Percentiles rank a stretch among this genome's conserved stretches.
Evolutionary conservation across 1,284 basidiomycete species (phyloP).

Genomic region (Singerocomus inundabilis): DNA sequence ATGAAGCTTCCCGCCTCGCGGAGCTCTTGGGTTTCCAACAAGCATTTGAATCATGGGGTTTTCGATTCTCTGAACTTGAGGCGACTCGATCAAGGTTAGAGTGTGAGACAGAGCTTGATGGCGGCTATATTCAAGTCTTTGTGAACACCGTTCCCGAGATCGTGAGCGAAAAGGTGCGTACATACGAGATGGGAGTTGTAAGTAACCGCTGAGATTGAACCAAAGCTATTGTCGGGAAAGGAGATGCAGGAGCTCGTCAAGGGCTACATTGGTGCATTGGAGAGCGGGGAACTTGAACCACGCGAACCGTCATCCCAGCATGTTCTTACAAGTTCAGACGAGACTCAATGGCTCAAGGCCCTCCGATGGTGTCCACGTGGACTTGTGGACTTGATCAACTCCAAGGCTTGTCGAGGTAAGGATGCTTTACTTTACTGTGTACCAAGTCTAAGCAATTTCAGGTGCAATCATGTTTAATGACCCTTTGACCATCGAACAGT

Average conservation of each 20-base stretch:
- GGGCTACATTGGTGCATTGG: slow-evolving; percentile 53
- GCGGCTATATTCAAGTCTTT: slow-evolving; percentile 55
- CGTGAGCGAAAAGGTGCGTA: slow-evolving; percentile 64
- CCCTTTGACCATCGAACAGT: slow-evolving; percentile 64
- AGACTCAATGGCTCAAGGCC: slow-evolving; percentile 62
- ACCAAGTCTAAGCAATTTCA: slow-evolving; percentile 32
- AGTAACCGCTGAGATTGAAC: slow-evolving; percentile 7
- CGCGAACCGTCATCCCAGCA: slow-evolving; percentile 20
- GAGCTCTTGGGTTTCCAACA: slow-evolving; percentile 40
- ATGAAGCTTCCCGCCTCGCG: slow-evolving; percentile 55
- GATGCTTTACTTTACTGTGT: slow-evolving; percentile 2
- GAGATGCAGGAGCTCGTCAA: slow-evolving; percentile 70
- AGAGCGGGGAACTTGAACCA: slow-evolving; percentile 26
- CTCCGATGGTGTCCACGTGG: slow-evolving; percentile 77
- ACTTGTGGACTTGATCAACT: slow-evolving; percentile 83
- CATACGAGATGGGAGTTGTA: not conserved
- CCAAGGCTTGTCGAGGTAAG: slow-evolving; percentile 88
- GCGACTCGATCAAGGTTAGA: slow-evolving; percentile 18
- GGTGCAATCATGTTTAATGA: slow-evolving; percentile 99
- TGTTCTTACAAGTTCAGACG: slow-evolving; percentile 21
- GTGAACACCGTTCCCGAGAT: slow-evolving; percentile 62
- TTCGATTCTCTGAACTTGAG: slow-evolving; percentile 50
- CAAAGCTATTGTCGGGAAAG: slow-evolving; percentile 59
- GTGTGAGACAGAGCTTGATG: slow-evolving; percentile 26
- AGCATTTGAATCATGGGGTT: slow-evolving; percentile 72